phyloP scores from a whole-genome alignment of 2,329 filamentous ascomycete genomes.

The Fusarium musae region DNA sequence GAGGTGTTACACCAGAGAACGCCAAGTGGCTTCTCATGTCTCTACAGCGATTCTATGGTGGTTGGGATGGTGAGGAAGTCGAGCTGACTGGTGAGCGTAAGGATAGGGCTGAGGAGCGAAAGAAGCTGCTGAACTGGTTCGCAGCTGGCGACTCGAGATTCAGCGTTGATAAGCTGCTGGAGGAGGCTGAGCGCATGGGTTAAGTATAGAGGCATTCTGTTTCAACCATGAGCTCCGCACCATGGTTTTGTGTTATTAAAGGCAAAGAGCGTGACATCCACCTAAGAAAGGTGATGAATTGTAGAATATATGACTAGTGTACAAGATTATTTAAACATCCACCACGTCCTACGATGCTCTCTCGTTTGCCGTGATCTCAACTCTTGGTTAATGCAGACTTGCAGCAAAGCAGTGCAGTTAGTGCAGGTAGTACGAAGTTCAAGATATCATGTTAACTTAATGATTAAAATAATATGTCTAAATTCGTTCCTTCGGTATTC shows the following conservation, averaged over 20 bases:
- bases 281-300: conserved; percentile 8
- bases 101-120: conserved; percentile 71
- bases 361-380: conserved; percentile 50
- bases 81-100: conserved; percentile 54
- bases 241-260: not conserved
- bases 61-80: conserved; percentile 61
- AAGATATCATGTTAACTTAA: not conserved
- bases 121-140: conserved; percentile 83
- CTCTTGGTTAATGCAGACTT: too few species aligned
- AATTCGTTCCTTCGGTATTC: not conserved
- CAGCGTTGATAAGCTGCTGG: conserved; percentile 83
- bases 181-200: conserved; percentile 86
- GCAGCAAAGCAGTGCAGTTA: not conserved
- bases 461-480: not conserved
- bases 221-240: not conserved
- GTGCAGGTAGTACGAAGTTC: not conserved
- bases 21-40: conserved; percentile 93
- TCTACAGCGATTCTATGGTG: conserved; percentile 91
- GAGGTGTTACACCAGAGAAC: conserved; percentile 81
- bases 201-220: conserved; percentile 44
- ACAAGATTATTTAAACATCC: conserved; percentile 10
- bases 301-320: conserved; percentile 25
- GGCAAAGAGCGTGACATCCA: not conserved
- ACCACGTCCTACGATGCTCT: not conserved
- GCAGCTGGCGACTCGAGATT: conserved; percentile 81